Conservation (phyloP, 2,329 filamentous ascomycete species). For the Cordyceps javanica region DNA sequence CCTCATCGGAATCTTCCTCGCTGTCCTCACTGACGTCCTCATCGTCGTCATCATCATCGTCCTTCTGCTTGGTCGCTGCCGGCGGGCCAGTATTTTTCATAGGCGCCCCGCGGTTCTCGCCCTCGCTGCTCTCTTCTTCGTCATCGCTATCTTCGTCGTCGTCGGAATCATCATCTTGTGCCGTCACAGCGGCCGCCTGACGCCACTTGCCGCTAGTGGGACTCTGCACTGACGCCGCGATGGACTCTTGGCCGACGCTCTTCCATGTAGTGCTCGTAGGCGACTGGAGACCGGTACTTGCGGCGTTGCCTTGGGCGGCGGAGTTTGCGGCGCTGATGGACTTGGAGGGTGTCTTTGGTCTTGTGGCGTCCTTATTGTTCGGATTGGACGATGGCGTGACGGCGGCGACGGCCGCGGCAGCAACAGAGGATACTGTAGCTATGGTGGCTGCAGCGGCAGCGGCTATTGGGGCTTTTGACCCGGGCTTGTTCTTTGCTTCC, state of each 20-base stretch:
- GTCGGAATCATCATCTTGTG: constrained; percentile 13
- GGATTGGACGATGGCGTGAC: not conserved
- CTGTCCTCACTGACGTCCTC: constrained; percentile 16
- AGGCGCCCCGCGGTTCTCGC: constrained; percentile 17
- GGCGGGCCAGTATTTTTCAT: constrained; percentile 17
- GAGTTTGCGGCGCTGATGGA: not conserved
- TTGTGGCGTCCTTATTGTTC: not conserved
- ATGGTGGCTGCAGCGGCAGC: not conserved
- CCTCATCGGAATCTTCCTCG: not conserved
- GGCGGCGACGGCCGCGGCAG: not conserved
- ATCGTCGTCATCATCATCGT: constrained; percentile 20
- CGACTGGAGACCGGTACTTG: constrained; percentile 29
- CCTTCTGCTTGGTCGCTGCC: constrained; percentile 19
- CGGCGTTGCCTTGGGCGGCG: not conserved
- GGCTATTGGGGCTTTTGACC: not conserved
- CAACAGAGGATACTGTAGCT: not conserved
- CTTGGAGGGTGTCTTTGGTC: not conserved
- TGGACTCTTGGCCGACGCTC: constrained; percentile 15
- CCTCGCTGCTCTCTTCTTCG: constrained; percentile 13
- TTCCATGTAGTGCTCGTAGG: constrained; percentile 36
- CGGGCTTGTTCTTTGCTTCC: constrained; percentile 5
- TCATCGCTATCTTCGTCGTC: constrained; percentile 15
- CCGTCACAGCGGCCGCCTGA: not conserved
- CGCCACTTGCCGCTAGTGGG: constrained; percentile 14
- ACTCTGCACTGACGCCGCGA: constrained; percentile 17